Percentiles rank a stretch among this genome's conserved stretches.
Conservation (phyloP, 2,329 filamentous ascomycete genomes). For the Fusarium graminum region DNA sequence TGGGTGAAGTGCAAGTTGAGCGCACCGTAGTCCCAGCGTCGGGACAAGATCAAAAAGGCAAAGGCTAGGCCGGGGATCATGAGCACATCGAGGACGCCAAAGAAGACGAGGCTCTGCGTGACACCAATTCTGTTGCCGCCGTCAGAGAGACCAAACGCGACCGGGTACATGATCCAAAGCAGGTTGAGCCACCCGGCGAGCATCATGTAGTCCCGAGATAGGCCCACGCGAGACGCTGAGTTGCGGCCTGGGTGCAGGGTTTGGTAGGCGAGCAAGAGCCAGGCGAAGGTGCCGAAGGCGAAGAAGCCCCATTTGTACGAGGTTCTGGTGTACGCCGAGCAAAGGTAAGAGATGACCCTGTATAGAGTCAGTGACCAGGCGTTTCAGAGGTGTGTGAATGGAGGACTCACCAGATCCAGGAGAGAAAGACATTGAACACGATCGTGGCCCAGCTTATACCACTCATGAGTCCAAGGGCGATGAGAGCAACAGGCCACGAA, state of each 20-base stretch:
- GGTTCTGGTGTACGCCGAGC: conserved; percentile 61
- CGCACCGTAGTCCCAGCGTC: conserved; percentile 64
- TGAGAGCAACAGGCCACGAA: conserved; percentile 59
- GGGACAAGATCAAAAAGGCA: conserved; percentile 59
- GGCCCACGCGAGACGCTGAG: conserved; percentile 58
- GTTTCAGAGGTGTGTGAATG: not conserved
- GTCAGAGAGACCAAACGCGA: conserved; percentile 57
- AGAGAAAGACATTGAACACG: conserved; percentile 62
- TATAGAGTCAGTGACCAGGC: not conserved
- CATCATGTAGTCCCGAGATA: conserved; percentile 59
- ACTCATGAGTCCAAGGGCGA: conserved; percentile 64
- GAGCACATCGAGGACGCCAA: conserved; percentile 65
- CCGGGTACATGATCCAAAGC: conserved; percentile 67
- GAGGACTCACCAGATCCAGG: conserved; percentile 61
- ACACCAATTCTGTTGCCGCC: conserved; percentile 37
- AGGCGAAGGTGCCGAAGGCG: conserved; percentile 64
- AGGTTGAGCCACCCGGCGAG: conserved; percentile 64
- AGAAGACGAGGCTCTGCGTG: conserved; percentile 51
- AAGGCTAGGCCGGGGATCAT: conserved; percentile 60
- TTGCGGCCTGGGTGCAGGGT: conserved; percentile 57
- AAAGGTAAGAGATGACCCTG: conserved; percentile 62
- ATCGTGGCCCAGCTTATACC: conserved; percentile 70
- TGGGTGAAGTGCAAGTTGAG: conserved; percentile 68
- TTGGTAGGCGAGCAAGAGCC: conserved; percentile 59
- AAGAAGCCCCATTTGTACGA: conserved; percentile 72